Conservation (phyloP, 2,329 filamentous ascomycete species). For the Zasmidium angulare region DNA sequence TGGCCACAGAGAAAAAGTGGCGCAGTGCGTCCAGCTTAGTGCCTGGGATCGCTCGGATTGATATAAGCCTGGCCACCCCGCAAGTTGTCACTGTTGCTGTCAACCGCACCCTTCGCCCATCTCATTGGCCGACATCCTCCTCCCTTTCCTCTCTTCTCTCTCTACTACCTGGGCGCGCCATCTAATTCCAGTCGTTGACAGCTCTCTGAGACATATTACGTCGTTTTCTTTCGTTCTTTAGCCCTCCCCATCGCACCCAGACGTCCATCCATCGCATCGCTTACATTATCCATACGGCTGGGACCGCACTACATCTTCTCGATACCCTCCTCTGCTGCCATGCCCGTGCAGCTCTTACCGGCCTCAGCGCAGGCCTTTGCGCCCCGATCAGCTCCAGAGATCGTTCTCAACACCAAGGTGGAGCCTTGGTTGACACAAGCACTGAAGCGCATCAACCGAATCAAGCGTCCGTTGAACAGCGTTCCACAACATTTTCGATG, state of each 20-base stretch:
- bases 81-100: slow-evolving; percentile 11
- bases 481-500: slow-evolving; percentile 94
- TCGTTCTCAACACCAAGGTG: slow-evolving; percentile 87
- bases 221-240: slow-evolving; percentile 24
- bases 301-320: slow-evolving; percentile 17
- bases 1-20: slow-evolving; percentile 20
- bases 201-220: slow-evolving; percentile 29
- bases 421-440: slow-evolving; percentile 97
- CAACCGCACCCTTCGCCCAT: slow-evolving; percentile 21
- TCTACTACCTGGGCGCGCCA: slow-evolving; percentile 24
- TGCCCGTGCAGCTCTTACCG: slow-evolving; percentile 91
- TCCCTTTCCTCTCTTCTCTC: slow-evolving; percentile 23
- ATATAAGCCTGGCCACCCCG: slow-evolving; percentile 11
- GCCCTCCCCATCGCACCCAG: slow-evolving; percentile 21
- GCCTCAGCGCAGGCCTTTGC: slow-evolving; percentile 96
- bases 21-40: slow-evolving; percentile 20
- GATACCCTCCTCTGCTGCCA: slow-evolving; percentile 46
- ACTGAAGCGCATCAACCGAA: slow-evolving; percentile 91
- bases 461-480: slow-evolving; percentile 96
- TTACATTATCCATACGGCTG: slow-evolving; percentile 26
- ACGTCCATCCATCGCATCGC: slow-evolving; percentile 31
- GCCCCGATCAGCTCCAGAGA: slow-evolving; percentile 87
- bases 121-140: slow-evolving; percentile 27
- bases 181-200: slow-evolving; percentile 31
- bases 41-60: slow-evolving; percentile 8